Evolutionary conservation across 768 basidiomycete species (phyloP), one percentile per base, ranked within the genome.

Genomic region (Steccherinum ochraceum): DNA sequence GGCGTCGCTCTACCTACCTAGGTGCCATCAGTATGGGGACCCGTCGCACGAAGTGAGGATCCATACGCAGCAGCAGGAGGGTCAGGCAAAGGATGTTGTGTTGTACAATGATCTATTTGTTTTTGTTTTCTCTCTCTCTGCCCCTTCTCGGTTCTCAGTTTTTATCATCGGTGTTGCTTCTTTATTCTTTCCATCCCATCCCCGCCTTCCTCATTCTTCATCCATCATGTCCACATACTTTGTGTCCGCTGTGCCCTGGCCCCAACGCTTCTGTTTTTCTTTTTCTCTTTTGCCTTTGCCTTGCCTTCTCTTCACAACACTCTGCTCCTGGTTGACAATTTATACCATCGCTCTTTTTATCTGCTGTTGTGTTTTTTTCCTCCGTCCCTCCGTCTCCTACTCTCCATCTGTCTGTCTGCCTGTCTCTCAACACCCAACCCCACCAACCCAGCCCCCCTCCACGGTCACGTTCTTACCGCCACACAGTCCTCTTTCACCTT

Each of bases 1-100:
- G 30, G 16, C 30, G 30, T 16, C 16, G 30, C 45, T 26, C 49
- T 46, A 46, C 46, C 26, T 40, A 49, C 59, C 19, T 63, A 93
- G 90, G 81, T 93, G 47, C 93, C 93, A 13, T 91, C 88, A 26
- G 88, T 98, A 48, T 98, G 94, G 94, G 94, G 94, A 18, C 85
- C 89, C 13, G 79, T 93, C 24, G 82, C 80, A 60, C 92, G 90
- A 72, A 81, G 80, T 59, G 89, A 94, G 67, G 93, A 97, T 65
- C 94, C 94, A 39, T 97, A 93, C 67, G 88, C 89, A 50, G 87
- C 90, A 46, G 88, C 84, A 62, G 77, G 60, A 48, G 56, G 53
- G 41, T 48, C 46, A 24, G 53, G 52, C 46, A 59, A 58, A 52
- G 63, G 63, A 21, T 64, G 63, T 57, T 64, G 63, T 46, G 55